These are phyloP conservation scores for Tripidium arundinaceum DNA, from an alignment of 202 grass and related monocot genomes.

Conservation along the genomic window DNA sequence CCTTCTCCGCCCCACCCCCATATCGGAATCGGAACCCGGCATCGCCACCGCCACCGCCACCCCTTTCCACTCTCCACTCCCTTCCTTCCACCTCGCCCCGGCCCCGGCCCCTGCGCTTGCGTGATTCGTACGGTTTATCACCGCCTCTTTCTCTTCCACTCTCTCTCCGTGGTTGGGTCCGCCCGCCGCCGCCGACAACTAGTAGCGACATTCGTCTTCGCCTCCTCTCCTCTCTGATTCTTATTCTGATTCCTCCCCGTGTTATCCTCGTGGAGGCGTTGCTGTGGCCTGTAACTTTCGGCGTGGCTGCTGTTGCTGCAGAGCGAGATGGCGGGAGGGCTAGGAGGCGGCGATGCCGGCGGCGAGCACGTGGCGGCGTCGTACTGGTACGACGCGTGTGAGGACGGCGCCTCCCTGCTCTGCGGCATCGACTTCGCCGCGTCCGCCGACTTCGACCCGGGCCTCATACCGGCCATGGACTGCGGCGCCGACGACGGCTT, in stretches of 20 bases:
- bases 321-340: too few relatives aligned
- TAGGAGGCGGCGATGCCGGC: too few relatives aligned
- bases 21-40: constrained; percentile 48
- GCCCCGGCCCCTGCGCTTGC: constrained; percentile 36
- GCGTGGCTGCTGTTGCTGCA: too few relatives aligned
- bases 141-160: constrained; percentile 74
- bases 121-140: constrained; percentile 97
- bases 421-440: too few relatives aligned
- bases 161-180: constrained; percentile 28
- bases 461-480: too few relatives aligned
- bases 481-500: too few relatives aligned
- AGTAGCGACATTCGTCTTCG: constrained; percentile 50
- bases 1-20: background rate
- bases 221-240: constrained; percentile 25
- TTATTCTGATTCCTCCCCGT: background rate
- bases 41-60: constrained; percentile 28
- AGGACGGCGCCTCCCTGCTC: too few relatives aligned
- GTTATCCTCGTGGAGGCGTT: background rate
- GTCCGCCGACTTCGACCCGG: too few relatives aligned
- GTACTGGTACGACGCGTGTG: too few relatives aligned
- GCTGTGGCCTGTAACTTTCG: background rate
- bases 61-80: constrained; percentile 18
- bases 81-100: background rate
- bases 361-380: too few relatives aligned
- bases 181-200: constrained; percentile 17